Base-by-base conservation (phyloP, 2,329 filamentous ascomycete genomes). In the Helminthosporium solani region DNA sequence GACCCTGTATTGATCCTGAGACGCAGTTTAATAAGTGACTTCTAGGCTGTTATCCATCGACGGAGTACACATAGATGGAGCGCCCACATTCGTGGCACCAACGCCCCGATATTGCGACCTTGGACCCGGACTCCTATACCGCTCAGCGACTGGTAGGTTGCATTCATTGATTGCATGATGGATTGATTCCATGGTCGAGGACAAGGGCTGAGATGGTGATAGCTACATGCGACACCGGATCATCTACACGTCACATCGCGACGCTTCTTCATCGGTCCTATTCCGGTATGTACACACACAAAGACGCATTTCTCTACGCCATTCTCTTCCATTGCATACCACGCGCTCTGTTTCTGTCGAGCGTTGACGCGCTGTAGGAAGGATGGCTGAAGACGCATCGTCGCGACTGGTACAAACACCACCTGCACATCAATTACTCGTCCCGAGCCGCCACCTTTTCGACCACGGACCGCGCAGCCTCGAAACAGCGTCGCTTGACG, bases 251-350 rank as follows among this genome's bases (percentile, higher is more conserved):
- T 82, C 54, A 85, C 83, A 6, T 80, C 76, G 41, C 75, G 79
- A 44, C 78, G 83, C 44, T 79, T 78, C 67, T 86, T 86, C 67
- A 82, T 86, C 47, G 83, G 83, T 1, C 83, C 83, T 28, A 81
- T 85, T 28, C 83, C 83, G 18, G 66, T 69, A 63, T 44, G 64
- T 53, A 38, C 30, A 28, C 49, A 33, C 39, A n/a, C n/a, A n/a
- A n/a, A n/a, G n/a, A n/a, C n/a, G n/a, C n/a, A n/a, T n/a, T n/a
- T n/a, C n/a, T n/a, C n/a, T n/a, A n/a, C n/a, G n/a, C n/a, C n/a
- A n/a, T n/a, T n/a, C n/a, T n/a, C n/a, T n/a, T n/a, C n/a, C n/a
- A n/a, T n/a, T n/a, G n/a, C n/a, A n/a, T n/a, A n/a, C n/a, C n/a
- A n/a, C n/a, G n/a, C n/a, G n/a, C n/a, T n/a, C n/a, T n/a, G n/a